phyloP scores from a whole-genome alignment of 495 filamentous ascomycete species.

The Rhypophila decipiens region DNA sequence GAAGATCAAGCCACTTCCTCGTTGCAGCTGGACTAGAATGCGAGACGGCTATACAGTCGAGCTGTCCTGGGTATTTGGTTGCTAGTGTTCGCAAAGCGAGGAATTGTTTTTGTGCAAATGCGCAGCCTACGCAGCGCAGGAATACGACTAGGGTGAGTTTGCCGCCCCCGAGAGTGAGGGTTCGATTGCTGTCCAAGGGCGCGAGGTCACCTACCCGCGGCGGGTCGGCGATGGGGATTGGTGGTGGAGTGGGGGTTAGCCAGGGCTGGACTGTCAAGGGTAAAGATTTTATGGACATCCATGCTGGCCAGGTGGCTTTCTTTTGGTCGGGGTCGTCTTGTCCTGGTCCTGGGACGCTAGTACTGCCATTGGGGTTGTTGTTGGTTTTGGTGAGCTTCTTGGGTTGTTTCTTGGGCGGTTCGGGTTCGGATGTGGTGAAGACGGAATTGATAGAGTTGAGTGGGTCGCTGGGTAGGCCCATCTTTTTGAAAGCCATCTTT shows the following conservation, averaged over 20 bases:
- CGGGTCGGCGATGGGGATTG: constrained; percentile 34
- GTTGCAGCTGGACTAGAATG: constrained; percentile 44
- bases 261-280: constrained; percentile 42
- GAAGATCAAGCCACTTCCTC: constrained; percentile 39
- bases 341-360: too few relatives aligned
- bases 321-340: constrained; percentile 22
- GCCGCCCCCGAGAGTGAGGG: constrained; percentile 28
- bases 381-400: constrained; percentile 19
- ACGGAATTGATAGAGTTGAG: constrained; percentile 33
- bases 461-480: constrained; percentile 33
- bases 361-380: constrained; percentile 7
- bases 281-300: constrained; percentile 36
- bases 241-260: constrained; percentile 38
- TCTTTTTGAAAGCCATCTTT: constrained; percentile 41
- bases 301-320: constrained; percentile 23
- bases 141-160: constrained; percentile 43
- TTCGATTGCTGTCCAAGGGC: constrained; percentile 39
- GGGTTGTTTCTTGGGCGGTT: constrained; percentile 15
- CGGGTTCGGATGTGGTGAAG: constrained; percentile 2
- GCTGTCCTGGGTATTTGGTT: constrained; percentile 31
- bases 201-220: constrained; percentile 41
- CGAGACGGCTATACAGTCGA: constrained; percentile 48
- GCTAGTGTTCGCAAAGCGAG: constrained; percentile 40
- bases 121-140: constrained; percentile 51
- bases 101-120: constrained; percentile 55